Evolutionary conservation across 129 eudicot species (phyloP).

Genomic region (Tanacetum coccineum): DNA sequence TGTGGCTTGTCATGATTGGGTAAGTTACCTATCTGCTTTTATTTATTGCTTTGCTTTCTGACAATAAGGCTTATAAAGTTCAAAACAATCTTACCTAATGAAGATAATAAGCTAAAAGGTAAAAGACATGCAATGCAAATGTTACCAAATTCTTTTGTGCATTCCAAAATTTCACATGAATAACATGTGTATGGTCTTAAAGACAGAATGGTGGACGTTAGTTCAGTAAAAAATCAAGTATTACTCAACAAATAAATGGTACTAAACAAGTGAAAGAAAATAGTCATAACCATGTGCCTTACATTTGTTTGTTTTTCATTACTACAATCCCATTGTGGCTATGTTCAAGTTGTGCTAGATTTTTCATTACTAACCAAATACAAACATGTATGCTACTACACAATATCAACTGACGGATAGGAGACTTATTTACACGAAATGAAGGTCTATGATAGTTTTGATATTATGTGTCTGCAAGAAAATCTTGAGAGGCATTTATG

Average conservation of each 20-base stretch:
- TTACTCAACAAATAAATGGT: not conserved
- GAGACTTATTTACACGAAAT: no score
- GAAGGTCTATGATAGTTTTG: no score
- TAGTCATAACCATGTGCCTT: not conserved
- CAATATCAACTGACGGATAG: no score
- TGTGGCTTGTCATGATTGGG: slow-evolving; percentile 99
- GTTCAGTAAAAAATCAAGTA: not conserved
- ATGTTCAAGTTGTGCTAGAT: no score
- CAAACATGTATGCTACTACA: no score
- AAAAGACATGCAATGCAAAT: not conserved
- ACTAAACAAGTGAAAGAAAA: not conserved
- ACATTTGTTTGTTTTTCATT: no score
- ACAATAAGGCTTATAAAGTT: not conserved
- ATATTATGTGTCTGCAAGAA: no score
- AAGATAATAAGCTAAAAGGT: not conserved
- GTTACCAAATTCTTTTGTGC: not conserved
- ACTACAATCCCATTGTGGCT: no score
- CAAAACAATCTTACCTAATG: not conserved
- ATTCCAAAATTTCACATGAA: not conserved
- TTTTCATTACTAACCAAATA: no score
- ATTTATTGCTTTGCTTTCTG: slow-evolving; percentile 10
- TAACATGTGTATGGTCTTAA: not conserved
- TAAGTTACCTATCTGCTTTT: slow-evolving; percentile 29
- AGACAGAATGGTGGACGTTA: not conserved
- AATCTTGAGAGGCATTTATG: no score